Base-by-base conservation (phyloP, 192 early-diverging fungal species). In the Gigaspora rosea region DNA sequence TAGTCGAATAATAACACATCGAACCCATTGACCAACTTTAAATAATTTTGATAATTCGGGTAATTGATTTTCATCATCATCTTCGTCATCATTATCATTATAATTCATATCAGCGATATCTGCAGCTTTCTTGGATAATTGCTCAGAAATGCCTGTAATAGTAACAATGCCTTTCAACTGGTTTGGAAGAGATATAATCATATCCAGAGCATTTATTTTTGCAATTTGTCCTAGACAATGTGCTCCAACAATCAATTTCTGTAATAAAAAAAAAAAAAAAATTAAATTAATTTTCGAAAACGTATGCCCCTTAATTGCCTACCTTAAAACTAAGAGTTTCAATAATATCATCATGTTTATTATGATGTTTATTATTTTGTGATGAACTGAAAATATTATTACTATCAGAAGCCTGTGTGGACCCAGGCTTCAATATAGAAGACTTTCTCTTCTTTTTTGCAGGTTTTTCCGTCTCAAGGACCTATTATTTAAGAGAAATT, bases 131-230 rank as follows among this genome's bases (percentile, higher is more conserved):
- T 85, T 80, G 51, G 94, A 90, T 56, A 97, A 76, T 36, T 88
- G 78, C 12, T 90, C 85, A 1, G 94, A 96, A 61, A 98, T 90
- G 68, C 96, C 93, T 32, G 95, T 93, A 75, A 98, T 97, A 33
- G 93, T 87, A 63, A 97, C 91, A 59, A 82, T 87, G 54, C 96
- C 96, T 2, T 85, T 85, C 56, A 97, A 82, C 76, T 96, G 93
- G 78, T 95, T 90, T 5, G 96, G 96, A 73, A 98, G 86, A 22
- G 92, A 87, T 16, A 98, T 87, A 46, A 90, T 83, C 46, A 97
- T 63, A 75, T 95, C 91, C n/a, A 96, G 52, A 27, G 92, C 91
- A 73, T 89, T 89, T 72, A 98, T 92, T 32, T 89, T 86, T 32
- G 90, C 87, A 57, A 98, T 87, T 76, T 89, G 92, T 33, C 95